Evolutionary conservation across 768 basidiomycete genomes (phyloP), one percentile per base, ranked within the genome.

Genomic region (Podaxis sp.): DNA sequence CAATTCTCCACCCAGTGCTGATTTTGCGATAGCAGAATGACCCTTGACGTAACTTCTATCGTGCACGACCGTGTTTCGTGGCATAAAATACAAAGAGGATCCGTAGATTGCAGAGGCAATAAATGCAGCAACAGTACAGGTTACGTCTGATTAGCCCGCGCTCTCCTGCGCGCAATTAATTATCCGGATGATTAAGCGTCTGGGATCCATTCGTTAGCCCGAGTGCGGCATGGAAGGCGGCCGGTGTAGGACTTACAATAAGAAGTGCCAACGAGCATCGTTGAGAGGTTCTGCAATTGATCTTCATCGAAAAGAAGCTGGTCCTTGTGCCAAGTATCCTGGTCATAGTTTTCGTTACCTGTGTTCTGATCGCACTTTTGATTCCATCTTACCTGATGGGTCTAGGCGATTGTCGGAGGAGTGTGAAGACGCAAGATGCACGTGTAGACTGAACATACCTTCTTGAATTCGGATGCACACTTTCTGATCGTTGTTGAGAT

Each of bases 281-380:
- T 88, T 26, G 92, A 92, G 67, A 96, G 82, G 67, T 86, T 90
- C 72, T 92, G 89, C 54, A 95, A 74, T 69, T 95, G 94, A 70
- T 96, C 94, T 74, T 96, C 94, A 69, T 93, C 87, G 73, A 96
- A 96, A 57, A 83, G 81, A 56, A 85, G 81, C 70, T 95, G 92
- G 74, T 96, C 94, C 69, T 90, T 92, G 70, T 92, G 91, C 93
- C 93, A 95, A 39, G 92, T 93, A 71, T 96, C 94, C 88, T 94
- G 59, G 56, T 30, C 53, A 60, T 60, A 58, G 39, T 17, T 5
- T 26, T 33, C 4, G 26, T 56, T 24, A 63, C 22, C 40, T 19
- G 4, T 33, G 48, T 49, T 38, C 17, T 30, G 57, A 67, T 63
- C 39, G 9, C 33, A 3, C n/a, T 2, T 24, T n/a, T 2, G 30